Conservation (phyloP, 2,329 filamentous ascomycete genomes). For the Monosporascus ibericus region DNA sequence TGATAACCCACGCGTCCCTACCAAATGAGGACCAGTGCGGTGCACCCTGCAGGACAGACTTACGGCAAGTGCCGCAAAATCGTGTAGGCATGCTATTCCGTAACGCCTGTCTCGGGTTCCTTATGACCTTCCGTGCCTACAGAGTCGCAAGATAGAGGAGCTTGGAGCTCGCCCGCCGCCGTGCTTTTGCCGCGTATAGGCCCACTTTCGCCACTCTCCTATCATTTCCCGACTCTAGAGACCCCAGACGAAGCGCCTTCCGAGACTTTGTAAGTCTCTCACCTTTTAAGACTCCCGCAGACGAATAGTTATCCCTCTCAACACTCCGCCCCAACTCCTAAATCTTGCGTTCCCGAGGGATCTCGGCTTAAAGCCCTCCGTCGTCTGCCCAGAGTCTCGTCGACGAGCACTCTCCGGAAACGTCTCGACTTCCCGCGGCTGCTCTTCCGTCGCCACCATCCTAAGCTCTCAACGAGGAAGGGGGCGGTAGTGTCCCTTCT, state of each 20-base stretch:
- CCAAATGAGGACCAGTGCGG: neutral
- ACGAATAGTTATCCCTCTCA: neutral
- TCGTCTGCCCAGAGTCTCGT: neutral
- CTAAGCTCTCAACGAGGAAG: conserved; percentile 23
- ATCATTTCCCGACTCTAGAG: neutral
- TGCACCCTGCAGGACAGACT: neutral
- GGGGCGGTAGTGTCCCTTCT: conserved; percentile 28
- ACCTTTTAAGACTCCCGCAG: neutral
- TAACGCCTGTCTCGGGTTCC: neutral
- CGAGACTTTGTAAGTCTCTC: neutral
- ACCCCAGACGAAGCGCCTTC: neutral
- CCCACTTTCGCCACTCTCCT: neutral
- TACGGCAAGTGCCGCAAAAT: neutral
- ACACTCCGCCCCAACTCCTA: neutral
- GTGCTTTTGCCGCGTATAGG: neutral
- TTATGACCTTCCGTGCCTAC: neutral
- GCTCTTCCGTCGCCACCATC: neutral
- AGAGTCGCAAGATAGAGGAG: neutral
- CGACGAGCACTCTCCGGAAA: neutral
- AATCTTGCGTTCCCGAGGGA: neutral
- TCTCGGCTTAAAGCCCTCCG: neutral
- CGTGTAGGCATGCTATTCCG: neutral
- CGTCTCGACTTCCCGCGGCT: neutral
- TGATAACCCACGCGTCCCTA: neutral
- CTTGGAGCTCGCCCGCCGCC: neutral